Conservation (phyloP, 1,284 basidiomycete genomes). For the Tetrapyrgos nigripes region DNA sequence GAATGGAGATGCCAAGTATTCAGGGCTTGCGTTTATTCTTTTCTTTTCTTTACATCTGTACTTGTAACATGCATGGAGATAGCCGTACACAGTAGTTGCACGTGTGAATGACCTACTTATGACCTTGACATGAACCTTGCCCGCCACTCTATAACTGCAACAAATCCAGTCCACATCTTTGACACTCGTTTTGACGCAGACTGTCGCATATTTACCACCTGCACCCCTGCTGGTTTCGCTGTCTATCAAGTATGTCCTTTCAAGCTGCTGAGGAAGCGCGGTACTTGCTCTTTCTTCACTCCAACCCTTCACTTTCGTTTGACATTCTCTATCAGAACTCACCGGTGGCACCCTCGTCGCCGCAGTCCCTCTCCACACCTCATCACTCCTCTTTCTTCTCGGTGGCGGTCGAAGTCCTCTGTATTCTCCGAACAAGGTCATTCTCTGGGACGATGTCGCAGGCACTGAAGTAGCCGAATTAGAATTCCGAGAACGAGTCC, state of each 20-base stretch:
- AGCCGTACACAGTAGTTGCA: background rate
- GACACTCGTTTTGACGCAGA: conserved; percentile 82
- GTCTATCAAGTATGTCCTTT: conserved; percentile 86
- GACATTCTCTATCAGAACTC: conserved; percentile 55
- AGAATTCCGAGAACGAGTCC: conserved; percentile 89
- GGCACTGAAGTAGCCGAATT: conserved; percentile 85
- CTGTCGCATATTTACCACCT: conserved; percentile 81
- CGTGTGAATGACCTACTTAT: conserved; percentile 13
- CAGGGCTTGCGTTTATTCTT: background rate
- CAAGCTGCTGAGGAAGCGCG: conserved; percentile 78
- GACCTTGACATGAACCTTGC: conserved; percentile 81
- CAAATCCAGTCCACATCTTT: conserved; percentile 77
- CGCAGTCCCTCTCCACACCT: conserved; percentile 82
- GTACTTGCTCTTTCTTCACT: conserved; percentile 47
- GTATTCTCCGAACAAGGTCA: conserved; percentile 94
- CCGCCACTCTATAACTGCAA: conserved; percentile 84
- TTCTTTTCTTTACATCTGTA: background rate
- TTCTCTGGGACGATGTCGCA: conserved; percentile 86
- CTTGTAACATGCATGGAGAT: background rate
- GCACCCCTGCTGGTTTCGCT: conserved; percentile 87
- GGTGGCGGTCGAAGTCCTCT: conserved; percentile 91
- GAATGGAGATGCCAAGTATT: background rate
- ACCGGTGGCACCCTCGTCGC: conserved; percentile 81
- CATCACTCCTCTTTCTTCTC: conserved; percentile 88
- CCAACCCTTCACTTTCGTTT: conserved; percentile 13